A percentile compares a stretch with the other conserved stretches of the same genome.
phyloP scores from a whole-genome alignment of 192 early-diverging fungal genomes.

The Coemansia reversa region DNA sequence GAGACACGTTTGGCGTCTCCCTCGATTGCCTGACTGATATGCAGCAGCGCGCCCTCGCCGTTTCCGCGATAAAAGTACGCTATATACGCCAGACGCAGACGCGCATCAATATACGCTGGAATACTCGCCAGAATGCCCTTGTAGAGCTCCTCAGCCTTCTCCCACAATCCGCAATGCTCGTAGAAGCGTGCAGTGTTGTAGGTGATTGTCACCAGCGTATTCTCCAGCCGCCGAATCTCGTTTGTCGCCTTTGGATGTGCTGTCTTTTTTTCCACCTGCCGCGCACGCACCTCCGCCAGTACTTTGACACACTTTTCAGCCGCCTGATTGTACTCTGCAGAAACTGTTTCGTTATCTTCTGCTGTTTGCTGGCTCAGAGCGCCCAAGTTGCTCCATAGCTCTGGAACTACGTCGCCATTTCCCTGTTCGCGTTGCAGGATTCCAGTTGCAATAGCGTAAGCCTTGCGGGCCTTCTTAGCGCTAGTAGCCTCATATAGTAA shows the following conservation, averaged over 20 bases:
- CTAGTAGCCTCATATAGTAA: conserved; percentile 63
- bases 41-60: conserved; percentile 59
- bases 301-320: conserved; percentile 11
- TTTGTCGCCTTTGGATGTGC: neutral
- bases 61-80: conserved; percentile 54
- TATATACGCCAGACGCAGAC: conserved; percentile 75
- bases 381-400: conserved; percentile 89
- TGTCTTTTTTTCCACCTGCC: conserved; percentile 1
- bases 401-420: conserved; percentile 47
- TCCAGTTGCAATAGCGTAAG: conserved; percentile 37
- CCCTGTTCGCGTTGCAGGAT: conserved; percentile 22
- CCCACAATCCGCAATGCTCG: conserved; percentile 57
- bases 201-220: conserved; percentile 55
- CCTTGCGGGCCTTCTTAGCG: conserved; percentile 48
- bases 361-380: conserved; percentile 68
- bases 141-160: conserved; percentile 68
- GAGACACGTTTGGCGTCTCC: conserved; percentile 61
- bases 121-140: conserved; percentile 59
- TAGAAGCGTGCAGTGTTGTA: conserved; percentile 80
- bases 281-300: conserved; percentile 13
- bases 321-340: conserved; percentile 15
- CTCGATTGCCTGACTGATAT: conserved; percentile 63
- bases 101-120: conserved; percentile 77
- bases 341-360: conserved; percentile 18
- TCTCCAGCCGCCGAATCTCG: conserved; percentile 35